Evolutionary conservation across 768 basidiomycete species (phyloP).

Genomic region (Lactifluus echinatus): DNA sequence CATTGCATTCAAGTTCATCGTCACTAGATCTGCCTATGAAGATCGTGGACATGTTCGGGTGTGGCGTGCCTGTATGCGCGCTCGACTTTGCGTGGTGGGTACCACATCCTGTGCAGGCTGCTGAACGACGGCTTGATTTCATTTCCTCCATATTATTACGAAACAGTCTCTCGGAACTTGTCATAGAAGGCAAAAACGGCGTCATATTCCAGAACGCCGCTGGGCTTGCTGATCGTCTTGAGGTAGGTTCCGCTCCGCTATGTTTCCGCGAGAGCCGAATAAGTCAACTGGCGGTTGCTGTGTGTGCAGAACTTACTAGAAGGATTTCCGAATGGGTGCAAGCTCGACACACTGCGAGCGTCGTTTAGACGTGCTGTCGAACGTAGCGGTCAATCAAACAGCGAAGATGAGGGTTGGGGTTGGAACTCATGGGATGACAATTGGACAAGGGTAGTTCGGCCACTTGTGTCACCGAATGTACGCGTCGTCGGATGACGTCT

Average conservation of each 20-base stretch:
- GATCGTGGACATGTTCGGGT: conserved; percentile 99
- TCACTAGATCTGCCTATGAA: conserved; percentile 97
- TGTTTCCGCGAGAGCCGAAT: background rate
- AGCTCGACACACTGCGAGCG: conserved; percentile 11
- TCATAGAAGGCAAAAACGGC: conserved; percentile 79
- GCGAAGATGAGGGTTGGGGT: conserved; percentile 7
- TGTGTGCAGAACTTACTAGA: conserved; percentile 13
- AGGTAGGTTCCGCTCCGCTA: conserved; percentile 35
- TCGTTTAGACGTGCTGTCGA: conserved; percentile 5
- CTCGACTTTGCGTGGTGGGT: conserved; percentile 78
- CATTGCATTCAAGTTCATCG: conserved; percentile 84
- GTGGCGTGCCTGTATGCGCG: conserved; percentile 88
- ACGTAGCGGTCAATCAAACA: background rate
- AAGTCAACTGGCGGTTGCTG: background rate
- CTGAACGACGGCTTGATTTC: background rate
- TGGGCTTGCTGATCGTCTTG: conserved; percentile 65
- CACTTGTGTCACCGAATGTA: conserved; percentile 15
- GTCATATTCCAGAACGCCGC: conserved; percentile 59
- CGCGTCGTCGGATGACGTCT: conserved; percentile 15
- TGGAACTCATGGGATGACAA: conserved; percentile 22
- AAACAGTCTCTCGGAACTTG: conserved; percentile 73
- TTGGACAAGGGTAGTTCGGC: conserved; percentile 21
- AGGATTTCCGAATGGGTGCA: conserved; percentile 11
- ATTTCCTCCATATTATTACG: background rate
- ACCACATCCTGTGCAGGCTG: background rate